These are phyloP conservation scores for Hirschfeldia incana DNA, from an alignment of 345 rosid genomes.

Conservation along the genomic window DNA sequence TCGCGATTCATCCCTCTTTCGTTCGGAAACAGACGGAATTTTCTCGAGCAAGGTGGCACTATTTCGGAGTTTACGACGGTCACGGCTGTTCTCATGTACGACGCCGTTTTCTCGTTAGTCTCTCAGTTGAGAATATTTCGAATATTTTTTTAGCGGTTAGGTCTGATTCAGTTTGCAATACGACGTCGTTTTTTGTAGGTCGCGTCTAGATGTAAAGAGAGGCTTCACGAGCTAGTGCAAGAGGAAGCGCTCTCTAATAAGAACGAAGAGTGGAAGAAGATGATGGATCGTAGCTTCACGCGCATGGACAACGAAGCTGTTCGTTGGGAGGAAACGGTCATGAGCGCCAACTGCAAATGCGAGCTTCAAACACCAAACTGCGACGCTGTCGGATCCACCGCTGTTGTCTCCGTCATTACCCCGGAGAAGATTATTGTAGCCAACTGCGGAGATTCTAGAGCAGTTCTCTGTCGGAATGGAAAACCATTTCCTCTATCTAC, in stretches of 20 bases:
- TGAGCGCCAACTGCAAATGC: conserved; percentile 50
- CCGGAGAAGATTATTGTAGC: conserved; percentile 68
- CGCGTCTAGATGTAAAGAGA: conserved; percentile 58
- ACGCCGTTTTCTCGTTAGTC: too few relatives aligned
- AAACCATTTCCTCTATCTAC: conserved; percentile 67
- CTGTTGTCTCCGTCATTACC: conserved; percentile 72
- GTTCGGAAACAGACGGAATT: conserved; percentile 22
- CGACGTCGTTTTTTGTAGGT: conserved; percentile 45
- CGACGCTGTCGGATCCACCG: conserved; percentile 93
- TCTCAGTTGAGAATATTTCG: not conserved
- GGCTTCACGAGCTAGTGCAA: conserved; percentile 61
- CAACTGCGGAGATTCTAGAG: conserved; percentile 94
- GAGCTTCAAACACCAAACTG: conserved; percentile 70
- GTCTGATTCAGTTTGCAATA: not conserved
- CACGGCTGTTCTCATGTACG: conserved; percentile 78
- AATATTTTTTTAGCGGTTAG: not conserved
- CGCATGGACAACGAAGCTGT: conserved; percentile 65
- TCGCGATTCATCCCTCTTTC: conserved; percentile 58
- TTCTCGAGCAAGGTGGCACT: conserved; percentile 47
- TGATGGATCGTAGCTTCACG: conserved; percentile 63
- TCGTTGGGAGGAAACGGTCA: conserved; percentile 29
- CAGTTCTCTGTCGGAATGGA: conserved; percentile 78
- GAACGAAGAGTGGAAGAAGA: conserved; percentile 53
- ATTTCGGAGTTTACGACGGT: conserved; percentile 76
- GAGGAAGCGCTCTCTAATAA: conserved; percentile 44